A percentile compares a stretch with the other conserved stretches of the same genome.
Conservation (phyloP, 257 asterid genomes). For the Solanum sitiens region DNA sequence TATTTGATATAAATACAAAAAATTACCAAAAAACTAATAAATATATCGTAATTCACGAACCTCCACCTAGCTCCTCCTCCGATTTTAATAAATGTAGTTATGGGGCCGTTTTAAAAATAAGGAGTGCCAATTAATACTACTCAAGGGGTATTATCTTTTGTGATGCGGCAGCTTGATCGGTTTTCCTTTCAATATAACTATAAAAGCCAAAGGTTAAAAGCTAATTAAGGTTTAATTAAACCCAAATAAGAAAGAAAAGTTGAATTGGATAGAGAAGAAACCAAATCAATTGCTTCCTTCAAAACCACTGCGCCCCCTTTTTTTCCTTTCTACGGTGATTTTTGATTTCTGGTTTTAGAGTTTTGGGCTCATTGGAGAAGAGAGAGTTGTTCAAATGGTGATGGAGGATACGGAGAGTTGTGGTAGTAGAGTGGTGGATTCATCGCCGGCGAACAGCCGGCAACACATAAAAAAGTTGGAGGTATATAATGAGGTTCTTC, state of each 20-base stretch:
- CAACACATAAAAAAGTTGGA: constrained; percentile 56
- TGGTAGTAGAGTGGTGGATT: constrained; percentile 16
- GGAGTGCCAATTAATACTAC: background rate
- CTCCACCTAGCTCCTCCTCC: too few relatives aligned
- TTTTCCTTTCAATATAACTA: background rate
- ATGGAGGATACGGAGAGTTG: constrained; percentile 86
- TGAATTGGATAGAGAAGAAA: background rate
- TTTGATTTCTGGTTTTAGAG: background rate
- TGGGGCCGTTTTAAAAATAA: background rate
- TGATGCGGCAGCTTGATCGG: background rate
- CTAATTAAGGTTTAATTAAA: background rate
- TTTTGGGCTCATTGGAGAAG: background rate
- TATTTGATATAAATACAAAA: too few relatives aligned
- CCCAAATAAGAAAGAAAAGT: background rate
- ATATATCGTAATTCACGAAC: too few relatives aligned
- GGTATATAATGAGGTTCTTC: constrained; percentile 86
- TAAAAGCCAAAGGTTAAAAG: background rate
- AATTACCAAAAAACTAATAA: too few relatives aligned
- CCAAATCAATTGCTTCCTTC: background rate
- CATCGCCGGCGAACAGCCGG: constrained; percentile 24
- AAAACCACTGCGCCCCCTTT: background rate
- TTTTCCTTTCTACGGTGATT: background rate
- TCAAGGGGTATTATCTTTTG: background rate
- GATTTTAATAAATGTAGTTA: too few relatives aligned
- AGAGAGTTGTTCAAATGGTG: constrained; percentile 36